phyloP scores from a whole-genome alignment of 495 filamentous ascomycete species.

The Penicillium tannophilum region DNA sequence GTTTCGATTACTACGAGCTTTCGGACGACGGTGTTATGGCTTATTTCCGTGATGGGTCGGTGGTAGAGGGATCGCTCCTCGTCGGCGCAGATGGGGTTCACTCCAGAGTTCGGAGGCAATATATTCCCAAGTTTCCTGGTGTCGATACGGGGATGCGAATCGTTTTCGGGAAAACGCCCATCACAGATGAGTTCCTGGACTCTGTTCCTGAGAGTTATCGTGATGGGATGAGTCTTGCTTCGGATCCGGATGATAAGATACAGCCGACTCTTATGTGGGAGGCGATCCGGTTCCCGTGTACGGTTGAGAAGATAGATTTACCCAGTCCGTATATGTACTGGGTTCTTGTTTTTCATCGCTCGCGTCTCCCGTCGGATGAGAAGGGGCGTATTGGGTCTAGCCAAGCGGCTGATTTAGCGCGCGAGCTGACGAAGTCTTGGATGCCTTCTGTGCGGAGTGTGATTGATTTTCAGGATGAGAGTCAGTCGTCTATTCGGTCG shows the following conservation, averaged over 20 bases:
- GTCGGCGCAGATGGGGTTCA: conserved; percentile 50
- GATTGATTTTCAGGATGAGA: conserved; percentile 35
- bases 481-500: conserved; percentile 34
- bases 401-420: conserved; percentile 26
- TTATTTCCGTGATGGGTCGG: conserved; percentile 42
- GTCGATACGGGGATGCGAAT: conserved; percentile 47
- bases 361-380: conserved; percentile 20
- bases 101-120: conserved; percentile 42
- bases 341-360: conserved; percentile 32
- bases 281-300: conserved; percentile 34
- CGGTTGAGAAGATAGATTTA: conserved; percentile 14
- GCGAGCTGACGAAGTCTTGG: conserved; percentile 30
- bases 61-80: conserved; percentile 37
- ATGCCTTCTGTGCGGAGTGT: conserved; percentile 35
- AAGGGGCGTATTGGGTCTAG: conserved; percentile 18
- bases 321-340: conserved; percentile 45
- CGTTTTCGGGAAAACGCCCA: conserved; percentile 35
- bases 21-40: conserved; percentile 32
- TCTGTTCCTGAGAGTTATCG: conserved; percentile 7
- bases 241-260: conserved; percentile 20
- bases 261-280: conserved; percentile 40
- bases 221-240: conserved; percentile 18
- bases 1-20: conserved; percentile 36
- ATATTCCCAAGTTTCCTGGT: conserved; percentile 40
- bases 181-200: conserved; percentile 15